A percentile compares a stretch with the other conserved stretches of the same genome.
Evolutionary conservation across 441 rosid genomes (phyloP).

Genomic region (Erodium chrysanthum): DNA sequence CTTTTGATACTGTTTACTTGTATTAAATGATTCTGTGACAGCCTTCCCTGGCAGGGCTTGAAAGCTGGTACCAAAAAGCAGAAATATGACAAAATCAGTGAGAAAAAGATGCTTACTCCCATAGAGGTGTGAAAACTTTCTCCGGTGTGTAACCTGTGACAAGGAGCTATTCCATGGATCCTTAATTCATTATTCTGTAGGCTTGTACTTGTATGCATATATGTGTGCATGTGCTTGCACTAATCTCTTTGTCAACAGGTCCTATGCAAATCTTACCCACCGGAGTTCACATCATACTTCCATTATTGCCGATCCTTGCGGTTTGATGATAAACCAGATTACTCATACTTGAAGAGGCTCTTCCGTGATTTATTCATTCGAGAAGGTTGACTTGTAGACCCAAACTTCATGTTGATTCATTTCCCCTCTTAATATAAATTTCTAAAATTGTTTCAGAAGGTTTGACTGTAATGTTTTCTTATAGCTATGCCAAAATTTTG

Average conservation of each 20-base stretch:
- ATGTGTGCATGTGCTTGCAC: background rate
- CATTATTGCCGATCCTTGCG: slow-evolving; percentile 84
- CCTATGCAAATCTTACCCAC: slow-evolving; percentile 80
- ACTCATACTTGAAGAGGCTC: slow-evolving; percentile 88
- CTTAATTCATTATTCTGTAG: background rate
- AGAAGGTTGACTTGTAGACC: slow-evolving; percentile 49
- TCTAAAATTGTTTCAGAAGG: background rate
- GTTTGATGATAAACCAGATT: slow-evolving; percentile 98
- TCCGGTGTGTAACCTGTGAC: background rate
- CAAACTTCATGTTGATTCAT: background rate
- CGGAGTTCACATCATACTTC: slow-evolving; percentile 88
- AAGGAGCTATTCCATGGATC: background rate
- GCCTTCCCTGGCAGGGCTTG: slow-evolving; percentile 92
- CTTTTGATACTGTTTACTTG: background rate
- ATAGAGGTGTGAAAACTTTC: slow-evolving; percentile 52
- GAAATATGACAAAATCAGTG: slow-evolving; percentile 85
- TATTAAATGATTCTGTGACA: slow-evolving; percentile 25
- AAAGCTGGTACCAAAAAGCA: slow-evolving; percentile 88
- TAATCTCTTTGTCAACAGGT: slow-evolving; percentile 33
- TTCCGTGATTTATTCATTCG: slow-evolving; percentile 92
- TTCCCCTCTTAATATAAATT: too few relatives aligned
- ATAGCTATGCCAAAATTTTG: background rate
- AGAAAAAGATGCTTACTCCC: slow-evolving; percentile 74
- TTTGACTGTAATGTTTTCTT: background rate
- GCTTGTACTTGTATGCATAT: background rate